A percentile compares a stretch with the other conserved stretches of the same genome.
Conservation (phyloP, 495 filamentous ascomycete genomes). For the Tuber aestivum region DNA sequence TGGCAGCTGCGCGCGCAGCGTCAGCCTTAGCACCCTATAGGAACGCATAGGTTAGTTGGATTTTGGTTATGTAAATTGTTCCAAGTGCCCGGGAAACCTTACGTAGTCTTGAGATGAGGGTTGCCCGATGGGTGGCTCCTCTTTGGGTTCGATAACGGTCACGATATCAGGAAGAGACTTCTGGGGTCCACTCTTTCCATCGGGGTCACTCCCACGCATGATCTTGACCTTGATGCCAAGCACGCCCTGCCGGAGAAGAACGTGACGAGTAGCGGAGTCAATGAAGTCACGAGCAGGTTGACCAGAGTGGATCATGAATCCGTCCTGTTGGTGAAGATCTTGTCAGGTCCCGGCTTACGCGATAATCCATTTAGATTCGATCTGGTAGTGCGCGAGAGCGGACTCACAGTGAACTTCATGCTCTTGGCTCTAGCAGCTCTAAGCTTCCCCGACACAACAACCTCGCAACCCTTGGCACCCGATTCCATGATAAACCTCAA, state of each 20-base stretch:
- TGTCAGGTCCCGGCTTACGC: conserved; percentile 1
- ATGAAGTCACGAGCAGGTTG: conserved; percentile 99
- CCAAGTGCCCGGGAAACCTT: conserved; percentile 11
- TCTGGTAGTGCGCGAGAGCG: neutral
- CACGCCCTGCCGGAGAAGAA: conserved; percentile 98
- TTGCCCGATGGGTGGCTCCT: conserved; percentile 87
- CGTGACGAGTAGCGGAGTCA: conserved; percentile 94
- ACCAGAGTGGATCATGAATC: conserved; percentile 99
- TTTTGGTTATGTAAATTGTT: neutral
- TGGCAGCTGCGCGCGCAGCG: conserved; percentile 76
- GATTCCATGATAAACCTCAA: conserved; percentile 99
- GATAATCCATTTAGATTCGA: neutral
- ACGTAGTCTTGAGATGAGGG: conserved; percentile 97
- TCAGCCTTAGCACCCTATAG: conserved; percentile 42
- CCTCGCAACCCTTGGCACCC: conserved; percentile 98
- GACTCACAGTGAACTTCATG: conserved; percentile 97
- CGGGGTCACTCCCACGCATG: conserved; percentile 98
- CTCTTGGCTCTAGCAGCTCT: conserved; percentile 97
- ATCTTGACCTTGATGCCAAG: conserved; percentile 99
- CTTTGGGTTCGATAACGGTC: conserved; percentile 99
- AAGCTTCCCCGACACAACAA: conserved; percentile 97
- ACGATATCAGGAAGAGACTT: conserved; percentile 97
- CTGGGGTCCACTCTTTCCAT: conserved; percentile 94
- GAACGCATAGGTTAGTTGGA: conserved; percentile 15
- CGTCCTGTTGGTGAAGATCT: conserved; percentile 55